Conservation (phyloP, 208 protist genomes). For the Herpetomonas tarakana region DNA sequence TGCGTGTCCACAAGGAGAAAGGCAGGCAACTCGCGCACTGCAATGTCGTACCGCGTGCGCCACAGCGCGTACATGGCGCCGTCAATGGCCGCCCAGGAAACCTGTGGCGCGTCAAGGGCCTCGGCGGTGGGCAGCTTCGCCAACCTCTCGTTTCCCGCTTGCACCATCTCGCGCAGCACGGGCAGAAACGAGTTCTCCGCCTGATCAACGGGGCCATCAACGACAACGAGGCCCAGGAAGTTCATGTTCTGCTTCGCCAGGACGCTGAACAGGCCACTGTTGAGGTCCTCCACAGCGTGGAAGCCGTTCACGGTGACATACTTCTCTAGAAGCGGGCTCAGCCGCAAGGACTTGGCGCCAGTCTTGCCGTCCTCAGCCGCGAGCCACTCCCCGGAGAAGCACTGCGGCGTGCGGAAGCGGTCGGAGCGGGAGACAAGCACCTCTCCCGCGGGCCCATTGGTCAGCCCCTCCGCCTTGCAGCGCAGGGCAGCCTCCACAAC, state of each 20-base stretch:
- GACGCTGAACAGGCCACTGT: conserved; percentile 39
- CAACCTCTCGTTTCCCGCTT: conserved; percentile 31
- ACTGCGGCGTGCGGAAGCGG: conserved; percentile 57
- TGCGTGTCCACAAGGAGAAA: conserved; percentile 73
- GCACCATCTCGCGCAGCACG: conserved; percentile 69
- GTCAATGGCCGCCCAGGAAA: conserved; percentile 68
- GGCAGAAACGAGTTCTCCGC: conserved; percentile 56
- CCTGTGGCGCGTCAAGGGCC: conserved; percentile 22
- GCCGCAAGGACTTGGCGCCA: neutral
- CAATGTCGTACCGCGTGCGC: conserved; percentile 57
- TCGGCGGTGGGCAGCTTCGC: conserved; percentile 21
- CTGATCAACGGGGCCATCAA: conserved; percentile 30
- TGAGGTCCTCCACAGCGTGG: conserved; percentile 69
- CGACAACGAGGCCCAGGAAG: conserved; percentile 69
- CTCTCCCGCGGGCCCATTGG: conserved; percentile 55
- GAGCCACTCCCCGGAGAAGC: conserved; percentile 64
- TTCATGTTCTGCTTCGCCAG: conserved; percentile 36
- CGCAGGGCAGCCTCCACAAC: conserved; percentile 38
- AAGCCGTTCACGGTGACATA: conserved; percentile 63
- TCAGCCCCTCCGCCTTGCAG: conserved; percentile 32
- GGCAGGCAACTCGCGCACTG: conserved; percentile 53
- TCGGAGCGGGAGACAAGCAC: conserved; percentile 60
- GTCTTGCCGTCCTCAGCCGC: conserved; percentile 17
- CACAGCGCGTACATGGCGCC: conserved; percentile 38
- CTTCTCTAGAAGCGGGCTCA: conserved; percentile 34